Conservation (phyloP, 306 rosid species). For the Rubus idaeus region DNA sequence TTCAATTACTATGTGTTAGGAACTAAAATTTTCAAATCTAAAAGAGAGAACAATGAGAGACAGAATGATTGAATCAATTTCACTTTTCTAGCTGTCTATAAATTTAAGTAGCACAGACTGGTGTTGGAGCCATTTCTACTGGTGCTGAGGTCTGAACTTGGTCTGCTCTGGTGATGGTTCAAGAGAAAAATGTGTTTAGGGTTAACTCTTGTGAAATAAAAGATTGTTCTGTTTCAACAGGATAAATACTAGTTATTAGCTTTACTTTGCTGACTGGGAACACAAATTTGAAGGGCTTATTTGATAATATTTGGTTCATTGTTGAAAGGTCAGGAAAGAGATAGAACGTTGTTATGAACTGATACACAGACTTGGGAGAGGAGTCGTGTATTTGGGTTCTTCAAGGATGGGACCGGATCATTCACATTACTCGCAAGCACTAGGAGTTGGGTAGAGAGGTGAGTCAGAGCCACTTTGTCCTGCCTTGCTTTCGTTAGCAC, state of each 20-base stretch:
- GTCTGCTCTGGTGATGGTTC: not conserved
- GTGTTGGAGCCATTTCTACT: not conserved
- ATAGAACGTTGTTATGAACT: slow-evolving; percentile 78
- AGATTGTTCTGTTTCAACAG: not conserved
- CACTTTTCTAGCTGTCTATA: not conserved
- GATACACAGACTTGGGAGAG: slow-evolving; percentile 78
- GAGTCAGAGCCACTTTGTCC: slow-evolving; percentile 40
- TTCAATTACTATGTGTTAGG: too few species aligned
- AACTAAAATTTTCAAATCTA: too few species aligned
- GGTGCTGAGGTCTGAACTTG: not conserved
- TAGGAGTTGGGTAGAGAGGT: slow-evolving; percentile 73
- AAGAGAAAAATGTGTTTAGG: not conserved
- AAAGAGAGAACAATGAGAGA: not conserved
- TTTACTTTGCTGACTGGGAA: not conserved
- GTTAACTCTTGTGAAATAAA: not conserved
- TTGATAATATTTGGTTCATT: not conserved
- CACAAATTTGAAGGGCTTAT: slow-evolving; percentile 16
- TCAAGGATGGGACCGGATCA: slow-evolving; percentile 78
- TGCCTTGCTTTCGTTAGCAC: not conserved
- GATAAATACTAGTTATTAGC: not conserved
- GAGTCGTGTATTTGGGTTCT: slow-evolving; percentile 85
- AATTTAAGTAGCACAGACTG: not conserved
- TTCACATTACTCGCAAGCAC: slow-evolving; percentile 66
- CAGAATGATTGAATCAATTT: not conserved
- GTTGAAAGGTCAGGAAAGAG: slow-evolving; percentile 74